These are phyloP conservation scores for Xylariaceae sp. DNA, from an alignment of 2,329 filamentous ascomycete species.

Conservation along the genomic window DNA sequence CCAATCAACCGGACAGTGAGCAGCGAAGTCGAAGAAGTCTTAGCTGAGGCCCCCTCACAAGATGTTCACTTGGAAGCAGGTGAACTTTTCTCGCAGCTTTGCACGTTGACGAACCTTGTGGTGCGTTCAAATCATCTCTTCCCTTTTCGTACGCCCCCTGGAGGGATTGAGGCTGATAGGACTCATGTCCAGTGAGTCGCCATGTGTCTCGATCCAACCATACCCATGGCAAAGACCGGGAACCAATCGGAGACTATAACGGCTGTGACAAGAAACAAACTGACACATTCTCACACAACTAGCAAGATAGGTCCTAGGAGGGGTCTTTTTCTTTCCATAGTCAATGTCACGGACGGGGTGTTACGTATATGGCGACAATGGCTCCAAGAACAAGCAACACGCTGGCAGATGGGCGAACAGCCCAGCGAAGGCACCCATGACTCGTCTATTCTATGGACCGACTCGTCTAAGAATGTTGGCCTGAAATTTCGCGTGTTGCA, in stretches of 20 bases:
- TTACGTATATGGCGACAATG: conserved; percentile 70
- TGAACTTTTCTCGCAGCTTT: conserved; percentile 73
- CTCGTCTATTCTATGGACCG: conserved; percentile 63
- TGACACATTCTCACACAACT: too few relatives aligned
- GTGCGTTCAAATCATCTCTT: too few relatives aligned
- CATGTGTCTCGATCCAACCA: too few relatives aligned
- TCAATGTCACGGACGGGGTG: conserved; percentile 64
- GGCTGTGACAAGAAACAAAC: too few relatives aligned
- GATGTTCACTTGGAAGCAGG: conserved; percentile 62
- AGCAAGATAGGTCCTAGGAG: conserved; percentile 54
- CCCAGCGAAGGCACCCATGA: conserved; percentile 15
- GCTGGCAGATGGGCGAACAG: conserved; percentile 22
- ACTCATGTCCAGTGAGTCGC: too few relatives aligned
- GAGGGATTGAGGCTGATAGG: too few relatives aligned
- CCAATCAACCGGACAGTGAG: conserved; percentile 19
- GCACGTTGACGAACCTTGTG: conserved; percentile 64
- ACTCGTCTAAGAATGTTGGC: conserved; percentile 59
- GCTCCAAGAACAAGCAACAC: conserved; percentile 47
- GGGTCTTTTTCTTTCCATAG: conserved; percentile 60
- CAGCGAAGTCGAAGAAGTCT: conserved; percentile 18
- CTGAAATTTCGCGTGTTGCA: conserved; percentile 62
- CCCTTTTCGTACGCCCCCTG: too few relatives aligned
- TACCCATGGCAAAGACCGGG: too few relatives aligned
- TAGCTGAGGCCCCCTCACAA: conserved; percentile 49
- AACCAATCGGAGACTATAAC: too few relatives aligned